Evolutionary conservation across 345 rosid genomes (phyloP).

Genomic region (Kandelia obovata): DNA sequence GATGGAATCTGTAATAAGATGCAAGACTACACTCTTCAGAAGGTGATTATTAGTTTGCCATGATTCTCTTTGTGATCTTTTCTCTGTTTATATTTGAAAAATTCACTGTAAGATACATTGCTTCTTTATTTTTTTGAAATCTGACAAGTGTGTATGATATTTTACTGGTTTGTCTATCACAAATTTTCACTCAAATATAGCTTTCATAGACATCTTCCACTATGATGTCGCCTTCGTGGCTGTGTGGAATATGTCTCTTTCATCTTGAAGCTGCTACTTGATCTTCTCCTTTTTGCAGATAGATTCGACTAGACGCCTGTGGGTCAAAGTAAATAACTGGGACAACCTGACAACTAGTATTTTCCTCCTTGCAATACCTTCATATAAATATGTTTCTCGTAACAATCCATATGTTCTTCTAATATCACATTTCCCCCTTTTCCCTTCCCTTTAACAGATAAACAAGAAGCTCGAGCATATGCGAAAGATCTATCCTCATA

Average conservation of each 20-base stretch:
- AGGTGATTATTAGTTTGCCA: slow-evolving; percentile 39
- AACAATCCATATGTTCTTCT: slow-evolving; percentile 38
- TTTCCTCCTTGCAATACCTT: slow-evolving; percentile 13
- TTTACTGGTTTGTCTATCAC: not conserved
- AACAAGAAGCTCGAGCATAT: slow-evolving; percentile 86
- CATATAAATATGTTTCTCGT: slow-evolving; percentile 4
- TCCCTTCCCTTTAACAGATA: slow-evolving; percentile 34
- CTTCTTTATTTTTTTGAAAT: not conserved
- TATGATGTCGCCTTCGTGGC: not conserved
- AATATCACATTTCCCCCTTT: not conserved
- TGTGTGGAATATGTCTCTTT: not conserved
- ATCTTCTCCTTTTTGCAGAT: slow-evolving; percentile 43
- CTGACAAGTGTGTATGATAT: not conserved
- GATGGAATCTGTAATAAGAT: slow-evolving; percentile 91
- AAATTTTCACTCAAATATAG: not conserved
- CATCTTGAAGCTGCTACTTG: not conserved
- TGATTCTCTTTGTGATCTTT: slow-evolving; percentile 1
- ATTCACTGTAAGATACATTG: not conserved
- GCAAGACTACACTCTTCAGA: slow-evolving; percentile 87
- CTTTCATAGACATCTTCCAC: not conserved
- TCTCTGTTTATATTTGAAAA: not conserved
- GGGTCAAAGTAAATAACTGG: slow-evolving; percentile 75
- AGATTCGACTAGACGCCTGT: slow-evolving; percentile 41
- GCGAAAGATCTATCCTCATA: slow-evolving; percentile 82
- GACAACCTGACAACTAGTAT: slow-evolving; percentile 50